Conservation (phyloP, 306 rosid genomes). For the Inga leiocalycina region DNA sequence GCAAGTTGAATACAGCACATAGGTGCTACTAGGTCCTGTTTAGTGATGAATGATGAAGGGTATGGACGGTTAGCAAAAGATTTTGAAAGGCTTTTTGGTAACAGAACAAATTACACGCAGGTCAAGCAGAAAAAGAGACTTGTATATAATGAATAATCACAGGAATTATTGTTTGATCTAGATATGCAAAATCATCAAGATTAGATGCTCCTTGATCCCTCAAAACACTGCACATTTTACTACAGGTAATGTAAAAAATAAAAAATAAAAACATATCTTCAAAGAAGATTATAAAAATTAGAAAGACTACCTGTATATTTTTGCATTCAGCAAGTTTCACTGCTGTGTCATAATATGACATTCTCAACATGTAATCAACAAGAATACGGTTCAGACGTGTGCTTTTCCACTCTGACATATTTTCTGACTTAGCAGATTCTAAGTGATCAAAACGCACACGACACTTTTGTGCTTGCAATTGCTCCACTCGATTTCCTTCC, state of each 20-base stretch:
- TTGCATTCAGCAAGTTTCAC: conserved; percentile 70
- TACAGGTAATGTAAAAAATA: not conserved
- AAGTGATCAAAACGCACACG: conserved; percentile 78
- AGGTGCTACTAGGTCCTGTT: not conserved
- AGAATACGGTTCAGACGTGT: conserved; percentile 87
- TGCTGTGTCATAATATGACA: conserved; percentile 90
- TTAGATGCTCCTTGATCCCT: not conserved
- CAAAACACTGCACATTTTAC: not conserved
- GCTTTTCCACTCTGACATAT: conserved; percentile 71
- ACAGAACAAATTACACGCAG: not conserved
- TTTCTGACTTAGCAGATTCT: conserved; percentile 79
- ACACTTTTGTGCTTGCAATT: conserved; percentile 88
- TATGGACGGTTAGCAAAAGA: not conserved
- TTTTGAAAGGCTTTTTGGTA: not conserved
- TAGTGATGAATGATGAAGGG: not conserved
- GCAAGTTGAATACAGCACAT: not conserved
- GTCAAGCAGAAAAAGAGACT: not conserved
- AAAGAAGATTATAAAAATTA: not conserved
- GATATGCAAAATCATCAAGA: not conserved
- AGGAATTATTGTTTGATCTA: not conserved
- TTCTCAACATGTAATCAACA: conserved; percentile 95
- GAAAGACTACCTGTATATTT: conserved; percentile 68
- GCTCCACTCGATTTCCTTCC: conserved; percentile 76
- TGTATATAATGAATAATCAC: not conserved
- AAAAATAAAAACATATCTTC: not conserved